Evolutionary conservation across 176 grass and related monocot genomes (phyloP), one percentile per base, ranked within the genome.

Genomic region (Ampelocalamus luodianensis): DNA sequence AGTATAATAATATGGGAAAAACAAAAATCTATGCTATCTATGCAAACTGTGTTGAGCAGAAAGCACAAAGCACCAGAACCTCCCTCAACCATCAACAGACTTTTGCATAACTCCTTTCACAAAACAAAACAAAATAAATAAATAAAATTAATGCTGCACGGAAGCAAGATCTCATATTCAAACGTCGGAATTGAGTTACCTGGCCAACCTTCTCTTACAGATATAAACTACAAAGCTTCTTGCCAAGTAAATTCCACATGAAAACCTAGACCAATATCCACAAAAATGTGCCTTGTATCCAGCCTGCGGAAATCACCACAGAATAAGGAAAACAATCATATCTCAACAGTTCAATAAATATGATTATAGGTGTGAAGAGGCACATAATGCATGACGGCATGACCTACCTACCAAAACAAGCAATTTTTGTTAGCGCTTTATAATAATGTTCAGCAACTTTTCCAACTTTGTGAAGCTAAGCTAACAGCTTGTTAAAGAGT

Each of bases 211-310:
- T 95, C 95, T 83, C 68, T 89, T 77, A 98, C 91, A 79, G 95
- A 95, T 84, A 98, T 93, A 78, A 98, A 98, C 71, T 87, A 73
- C 50, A 98, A 59, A 76, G 93, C 95, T 89, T 98, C 95, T 59
- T 79, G 90, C 89, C 93, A 98, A 90, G 85, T 95, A 64, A 95
- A 95, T 87, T 95, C 95, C 66, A 98, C 95, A 87, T 93, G 95
- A 87, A 98, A 98, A 64, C 93, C 95, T 70, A 98, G 89, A 76
- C 93, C 95, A 48, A 98, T 67, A 65, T 98, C 93, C 53, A 98
- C 89, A 89, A 93, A 98, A 90, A 98, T 95, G 76, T 83, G 93
- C 29, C 87, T 84, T 26, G 93, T 90, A 45, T 98, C 95, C 10
- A 87, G 91, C 45, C 95, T 98, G 85, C 63, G 23, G 36, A 58